Evolutionary conservation across 768 basidiomycete species (phyloP).

Genomic region (Trametes elegans): DNA sequence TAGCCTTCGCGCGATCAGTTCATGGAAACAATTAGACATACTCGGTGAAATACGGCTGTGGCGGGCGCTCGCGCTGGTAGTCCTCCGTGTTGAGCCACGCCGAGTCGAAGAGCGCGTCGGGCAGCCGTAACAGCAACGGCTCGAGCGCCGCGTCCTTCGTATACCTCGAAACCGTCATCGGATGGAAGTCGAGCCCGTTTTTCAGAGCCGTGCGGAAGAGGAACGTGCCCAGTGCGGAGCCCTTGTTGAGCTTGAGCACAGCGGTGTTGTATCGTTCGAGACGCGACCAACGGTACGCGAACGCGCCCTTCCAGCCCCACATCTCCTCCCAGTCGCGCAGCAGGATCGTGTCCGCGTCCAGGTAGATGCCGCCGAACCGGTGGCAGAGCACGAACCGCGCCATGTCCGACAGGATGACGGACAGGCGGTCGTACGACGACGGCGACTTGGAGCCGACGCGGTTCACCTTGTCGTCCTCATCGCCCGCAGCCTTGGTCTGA

Average conservation of each 20-base stretch:
- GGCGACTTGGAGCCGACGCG: constrained; percentile 88
- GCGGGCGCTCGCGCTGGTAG: constrained; percentile 88
- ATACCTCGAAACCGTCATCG: constrained; percentile 91
- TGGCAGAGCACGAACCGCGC: constrained; percentile 97
- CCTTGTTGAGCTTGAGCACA: constrained; percentile 90
- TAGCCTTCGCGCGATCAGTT: not conserved
- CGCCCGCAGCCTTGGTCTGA: constrained; percentile 6
- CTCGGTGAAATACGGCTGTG: constrained; percentile 92
- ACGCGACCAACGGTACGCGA: constrained; percentile 95
- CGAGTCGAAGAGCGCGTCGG: constrained; percentile 94
- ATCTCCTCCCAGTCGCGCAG: constrained; percentile 98
- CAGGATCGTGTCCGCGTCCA: constrained; percentile 95
- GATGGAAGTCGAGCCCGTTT: constrained; percentile 95
- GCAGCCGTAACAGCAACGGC: constrained; percentile 78
- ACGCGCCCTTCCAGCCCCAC: constrained; percentile 96
- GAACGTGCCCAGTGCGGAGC: constrained; percentile 88
- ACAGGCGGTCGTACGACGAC: constrained; percentile 84
- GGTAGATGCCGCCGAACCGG: constrained; percentile 93
- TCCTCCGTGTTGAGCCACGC: constrained; percentile 95
- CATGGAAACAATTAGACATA: constrained; percentile 32
- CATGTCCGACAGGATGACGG: constrained; percentile 95
- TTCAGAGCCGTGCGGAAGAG: constrained; percentile 92
- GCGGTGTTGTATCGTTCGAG: constrained; percentile 95
- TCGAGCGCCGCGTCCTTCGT: constrained; percentile 87
- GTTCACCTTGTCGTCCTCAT: constrained; percentile 60